phyloP scores from a whole-genome alignment of 352 stramenopile genomes.

The Pythium utonaiense region DNA sequence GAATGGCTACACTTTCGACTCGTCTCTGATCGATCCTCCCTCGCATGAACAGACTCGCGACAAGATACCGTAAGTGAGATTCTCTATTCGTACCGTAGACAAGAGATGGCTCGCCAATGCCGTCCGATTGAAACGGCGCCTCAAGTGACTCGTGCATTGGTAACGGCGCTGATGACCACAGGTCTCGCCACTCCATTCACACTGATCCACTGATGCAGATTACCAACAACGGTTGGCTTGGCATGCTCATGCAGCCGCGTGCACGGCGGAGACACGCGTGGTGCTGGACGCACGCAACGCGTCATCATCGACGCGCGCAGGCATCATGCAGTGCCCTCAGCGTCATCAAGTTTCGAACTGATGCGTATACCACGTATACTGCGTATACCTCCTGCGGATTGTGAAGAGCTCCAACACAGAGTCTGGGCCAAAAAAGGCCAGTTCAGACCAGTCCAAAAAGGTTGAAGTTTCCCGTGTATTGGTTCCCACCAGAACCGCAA shows the following conservation, averaged over 20 bases:
- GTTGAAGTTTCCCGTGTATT: background rate
- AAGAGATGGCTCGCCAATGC: too few species aligned
- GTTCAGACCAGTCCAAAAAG: constrained; percentile 10
- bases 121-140: too few species aligned
- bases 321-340: background rate
- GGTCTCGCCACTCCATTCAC: too few species aligned
- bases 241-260: background rate
- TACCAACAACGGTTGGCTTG: too few species aligned
- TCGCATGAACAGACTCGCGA: background rate
- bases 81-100: too few species aligned
- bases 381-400: constrained; percentile 14
- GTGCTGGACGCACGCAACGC: background rate
- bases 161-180: too few species aligned
- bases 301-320: background rate
- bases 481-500: background rate
- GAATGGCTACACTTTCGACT: background rate
- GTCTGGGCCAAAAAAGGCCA: constrained; percentile 6
- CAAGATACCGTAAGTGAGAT: background rate
- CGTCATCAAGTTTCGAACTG: background rate
- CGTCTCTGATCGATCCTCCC: background rate
- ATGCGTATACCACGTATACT: background rate
- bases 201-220: too few species aligned
- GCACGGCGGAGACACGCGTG: background rate
- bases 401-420: constrained; percentile 2
- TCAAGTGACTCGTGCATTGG: too few species aligned